A percentile compares a stretch with the other conserved stretches of the same genome.
Evolutionary conservation across 1,284 basidiomycete species (phyloP).

Genomic region (Ceratobasidium sp.): DNA sequence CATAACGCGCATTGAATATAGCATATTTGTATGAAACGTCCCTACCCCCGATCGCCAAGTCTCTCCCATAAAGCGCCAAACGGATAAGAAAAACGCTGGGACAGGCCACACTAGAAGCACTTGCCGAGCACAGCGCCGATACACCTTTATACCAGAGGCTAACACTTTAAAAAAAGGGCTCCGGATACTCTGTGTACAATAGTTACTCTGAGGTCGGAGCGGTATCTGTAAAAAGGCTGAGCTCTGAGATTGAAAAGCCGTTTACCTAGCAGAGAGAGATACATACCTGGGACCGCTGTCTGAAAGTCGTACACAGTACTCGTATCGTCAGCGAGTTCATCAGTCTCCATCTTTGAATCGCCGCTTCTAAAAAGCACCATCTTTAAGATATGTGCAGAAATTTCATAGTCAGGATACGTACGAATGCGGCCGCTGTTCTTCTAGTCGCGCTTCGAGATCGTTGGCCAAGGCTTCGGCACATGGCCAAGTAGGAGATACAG

Average conservation of each 20-base stretch:
- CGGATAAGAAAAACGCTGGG: neutral
- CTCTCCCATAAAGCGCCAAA: too few species aligned
- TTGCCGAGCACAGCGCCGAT: too few species aligned
- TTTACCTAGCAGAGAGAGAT: neutral
- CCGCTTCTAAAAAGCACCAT: neutral
- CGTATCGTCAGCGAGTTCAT: slow-evolving; percentile 3
- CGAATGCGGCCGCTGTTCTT: neutral
- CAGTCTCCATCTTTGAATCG: neutral
- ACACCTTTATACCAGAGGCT: too few species aligned
- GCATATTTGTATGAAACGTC: too few species aligned
- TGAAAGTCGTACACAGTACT: too few species aligned
- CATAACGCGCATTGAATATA: too few species aligned
- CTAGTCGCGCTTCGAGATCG: neutral
- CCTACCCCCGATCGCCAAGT: too few species aligned
- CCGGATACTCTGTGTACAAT: neutral
- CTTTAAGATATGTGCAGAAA: too few species aligned
- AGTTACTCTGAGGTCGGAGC: too few species aligned
- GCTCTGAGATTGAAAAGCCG: neutral
- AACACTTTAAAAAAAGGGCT: too few species aligned
- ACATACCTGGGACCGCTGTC: neutral
- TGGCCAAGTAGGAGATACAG: slow-evolving; percentile 1
- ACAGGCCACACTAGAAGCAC: too few species aligned
- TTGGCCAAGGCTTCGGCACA: neutral
- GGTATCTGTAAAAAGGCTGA: neutral
- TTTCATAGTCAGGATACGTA: neutral